Conservation (phyloP, 176 grass and related monocot species). For the Avena eriantha region DNA sequence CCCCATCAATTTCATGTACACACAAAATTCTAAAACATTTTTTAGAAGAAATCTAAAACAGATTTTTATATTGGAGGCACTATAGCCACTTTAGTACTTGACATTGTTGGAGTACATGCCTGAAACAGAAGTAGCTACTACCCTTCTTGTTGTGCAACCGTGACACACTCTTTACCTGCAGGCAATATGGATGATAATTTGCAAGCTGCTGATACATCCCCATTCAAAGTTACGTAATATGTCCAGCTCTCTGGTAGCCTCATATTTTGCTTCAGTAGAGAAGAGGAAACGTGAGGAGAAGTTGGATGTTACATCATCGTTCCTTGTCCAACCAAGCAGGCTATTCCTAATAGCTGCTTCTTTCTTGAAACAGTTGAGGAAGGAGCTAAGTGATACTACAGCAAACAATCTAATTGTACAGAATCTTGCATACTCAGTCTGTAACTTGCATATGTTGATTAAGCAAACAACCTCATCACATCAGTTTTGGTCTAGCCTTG, state of each 20-base stretch:
- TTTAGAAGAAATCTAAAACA: background rate
- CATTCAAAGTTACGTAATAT: constrained; percentile 68
- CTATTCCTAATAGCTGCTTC: constrained; percentile 82
- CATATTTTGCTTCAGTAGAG: constrained; percentile 77
- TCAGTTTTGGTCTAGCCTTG: constrained; percentile 78
- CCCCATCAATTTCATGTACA: background rate
- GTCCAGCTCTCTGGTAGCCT: constrained; percentile 70
- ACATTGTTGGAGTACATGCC: background rate
- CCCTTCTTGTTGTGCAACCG: constrained; percentile 22
- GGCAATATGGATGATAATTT: constrained; percentile 79
- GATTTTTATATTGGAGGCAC: constrained; percentile 27
- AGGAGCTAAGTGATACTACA: constrained; percentile 63
- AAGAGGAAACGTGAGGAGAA: constrained; percentile 56
- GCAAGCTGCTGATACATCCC: constrained; percentile 81
- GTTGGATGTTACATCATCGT: constrained; percentile 44
- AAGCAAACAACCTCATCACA: constrained; percentile 51
- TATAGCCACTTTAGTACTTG: background rate
- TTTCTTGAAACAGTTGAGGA: constrained; percentile 83
- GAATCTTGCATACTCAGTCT: constrained; percentile 76
- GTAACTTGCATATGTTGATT: constrained; percentile 68
- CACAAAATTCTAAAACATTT: background rate
- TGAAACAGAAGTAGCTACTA: background rate
- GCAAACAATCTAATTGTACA: constrained; percentile 71
- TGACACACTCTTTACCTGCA: constrained; percentile 53
- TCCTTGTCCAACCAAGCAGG: constrained; percentile 79